Conservation (phyloP, 441 rosid genomes). For the Hura crepitans region DNA sequence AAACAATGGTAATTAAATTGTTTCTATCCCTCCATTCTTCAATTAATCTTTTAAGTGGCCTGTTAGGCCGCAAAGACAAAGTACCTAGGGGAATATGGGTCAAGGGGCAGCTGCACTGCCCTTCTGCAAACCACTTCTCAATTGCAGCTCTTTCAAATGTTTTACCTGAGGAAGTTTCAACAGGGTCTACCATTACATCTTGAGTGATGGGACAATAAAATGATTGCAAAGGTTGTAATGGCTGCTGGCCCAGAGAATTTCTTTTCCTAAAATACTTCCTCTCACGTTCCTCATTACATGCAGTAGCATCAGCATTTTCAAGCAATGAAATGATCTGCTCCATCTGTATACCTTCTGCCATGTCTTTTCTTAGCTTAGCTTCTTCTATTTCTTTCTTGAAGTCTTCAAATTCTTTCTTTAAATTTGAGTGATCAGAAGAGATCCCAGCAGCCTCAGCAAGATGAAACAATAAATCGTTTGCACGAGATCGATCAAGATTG, state of each 20-base stretch:
- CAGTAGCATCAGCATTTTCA: conserved; percentile 64
- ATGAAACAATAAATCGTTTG: conserved; percentile 42
- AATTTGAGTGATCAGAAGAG: conserved; percentile 42
- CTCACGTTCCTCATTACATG: conserved; percentile 51
- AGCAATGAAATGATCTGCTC: conserved; percentile 63
- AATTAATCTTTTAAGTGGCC: conserved; percentile 60
- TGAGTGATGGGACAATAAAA: conserved; percentile 64
- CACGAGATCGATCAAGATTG: conserved; percentile 52
- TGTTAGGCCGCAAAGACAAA: conserved; percentile 57
- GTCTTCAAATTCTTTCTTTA: conserved; percentile 53
- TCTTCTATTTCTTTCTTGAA: conserved; percentile 58
- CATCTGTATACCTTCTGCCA: conserved; percentile 70
- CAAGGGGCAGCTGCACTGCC: conserved; percentile 52
- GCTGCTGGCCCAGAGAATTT: conserved; percentile 55
- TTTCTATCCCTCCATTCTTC: conserved; percentile 75
- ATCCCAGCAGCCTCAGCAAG: conserved; percentile 63
- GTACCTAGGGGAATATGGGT: conserved; percentile 43
- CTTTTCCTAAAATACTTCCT: conserved; percentile 47
- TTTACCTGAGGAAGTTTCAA: conserved; percentile 70
- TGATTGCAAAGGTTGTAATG: conserved; percentile 56
- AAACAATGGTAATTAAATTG: conserved; percentile 57
- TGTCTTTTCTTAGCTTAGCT: conserved; percentile 49
- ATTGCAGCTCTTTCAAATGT: conserved; percentile 68
- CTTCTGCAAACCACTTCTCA: conserved; percentile 59
- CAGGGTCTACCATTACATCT: conserved; percentile 65